These are phyloP conservation scores for Chlorella variabilis DNA, from an alignment of 163 green algal genomes.

Conservation along the genomic window DNA sequence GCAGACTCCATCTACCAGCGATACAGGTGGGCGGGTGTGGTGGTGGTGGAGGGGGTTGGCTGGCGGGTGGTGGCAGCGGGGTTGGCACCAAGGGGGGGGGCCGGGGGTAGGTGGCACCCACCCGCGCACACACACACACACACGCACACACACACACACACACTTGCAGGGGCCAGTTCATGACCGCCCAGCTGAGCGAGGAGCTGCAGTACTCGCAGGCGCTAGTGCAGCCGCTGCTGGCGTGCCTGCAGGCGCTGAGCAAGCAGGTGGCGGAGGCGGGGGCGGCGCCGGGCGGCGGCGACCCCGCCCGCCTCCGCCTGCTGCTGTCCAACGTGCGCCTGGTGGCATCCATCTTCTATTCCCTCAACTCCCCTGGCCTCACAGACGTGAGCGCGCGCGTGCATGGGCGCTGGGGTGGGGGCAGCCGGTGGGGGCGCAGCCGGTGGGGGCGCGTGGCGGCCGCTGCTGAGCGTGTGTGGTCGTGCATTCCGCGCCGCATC, in stretches of 20 bases:
- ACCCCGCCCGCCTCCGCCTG: constrained; percentile 57
- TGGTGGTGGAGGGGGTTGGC: neutral
- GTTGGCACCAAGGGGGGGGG: too few species aligned
- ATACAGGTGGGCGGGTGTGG: constrained; percentile 52
- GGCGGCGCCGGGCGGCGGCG: neutral
- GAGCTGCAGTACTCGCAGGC: constrained; percentile 78
- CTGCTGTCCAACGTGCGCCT: constrained; percentile 77
- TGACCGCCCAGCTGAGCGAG: constrained; percentile 57
- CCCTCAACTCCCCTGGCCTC: constrained; percentile 91
- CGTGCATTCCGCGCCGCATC: too few species aligned
- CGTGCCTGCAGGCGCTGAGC: constrained; percentile 76
- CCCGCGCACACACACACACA: too few species aligned
- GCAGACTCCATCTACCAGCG: constrained; percentile 96
- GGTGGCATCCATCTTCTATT: constrained; percentile 91
- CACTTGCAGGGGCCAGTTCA: constrained; percentile 62
- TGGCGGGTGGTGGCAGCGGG: neutral
- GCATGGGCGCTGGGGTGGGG: too few species aligned
- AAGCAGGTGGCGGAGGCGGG: constrained; percentile 6
- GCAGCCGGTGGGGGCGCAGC: neutral
- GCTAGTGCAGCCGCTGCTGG: constrained; percentile 65
- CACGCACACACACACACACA: too few species aligned
- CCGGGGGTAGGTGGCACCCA: too few species aligned
- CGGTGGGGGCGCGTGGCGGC: neutral
- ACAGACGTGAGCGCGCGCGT: constrained; percentile 83
- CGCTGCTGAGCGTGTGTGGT: too few species aligned